Conservation (phyloP, 495 filamentous ascomycete species). For the Neurospora africana region DNA sequence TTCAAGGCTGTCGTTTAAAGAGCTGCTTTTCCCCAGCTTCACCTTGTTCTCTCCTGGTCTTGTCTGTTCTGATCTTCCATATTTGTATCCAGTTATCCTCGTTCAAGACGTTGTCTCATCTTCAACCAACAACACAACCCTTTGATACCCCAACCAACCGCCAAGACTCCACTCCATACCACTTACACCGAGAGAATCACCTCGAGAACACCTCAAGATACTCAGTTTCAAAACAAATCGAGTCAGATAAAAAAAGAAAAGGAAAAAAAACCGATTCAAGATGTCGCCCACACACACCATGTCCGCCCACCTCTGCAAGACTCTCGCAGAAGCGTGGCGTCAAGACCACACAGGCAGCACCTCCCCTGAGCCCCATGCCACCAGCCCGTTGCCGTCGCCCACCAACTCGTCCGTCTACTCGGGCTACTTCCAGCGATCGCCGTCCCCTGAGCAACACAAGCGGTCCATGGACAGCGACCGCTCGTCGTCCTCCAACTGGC, state of each 20-base stretch:
- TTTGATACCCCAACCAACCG: neutral
- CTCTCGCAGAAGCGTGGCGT: conserved; percentile 35
- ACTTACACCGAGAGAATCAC: neutral
- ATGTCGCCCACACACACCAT: conserved; percentile 46
- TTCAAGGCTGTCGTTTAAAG: neutral
- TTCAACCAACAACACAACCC: neutral
- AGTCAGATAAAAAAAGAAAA: neutral
- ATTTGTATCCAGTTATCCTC: neutral
- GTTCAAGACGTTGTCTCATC: neutral
- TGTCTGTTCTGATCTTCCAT: neutral
- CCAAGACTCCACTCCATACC: neutral
- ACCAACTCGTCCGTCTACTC: conserved; percentile 3
- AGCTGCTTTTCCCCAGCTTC: neutral
- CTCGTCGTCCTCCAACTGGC: conserved; percentile 12
- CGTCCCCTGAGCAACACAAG: conserved; percentile 27
- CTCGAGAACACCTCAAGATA: neutral
- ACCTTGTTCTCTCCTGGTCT: neutral
- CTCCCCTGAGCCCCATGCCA: conserved; percentile 18
- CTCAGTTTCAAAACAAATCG: neutral
- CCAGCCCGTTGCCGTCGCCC: conserved; percentile 17
- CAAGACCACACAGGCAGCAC: conserved; percentile 22
- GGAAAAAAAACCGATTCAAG: neutral
- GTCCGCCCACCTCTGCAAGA: conserved; percentile 42
- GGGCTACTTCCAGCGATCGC: conserved; percentile 27
- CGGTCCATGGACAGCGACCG: conserved; percentile 34